Conservation (phyloP, 2,329 filamentous ascomycete genomes). For the Alternaria consortialis region DNA sequence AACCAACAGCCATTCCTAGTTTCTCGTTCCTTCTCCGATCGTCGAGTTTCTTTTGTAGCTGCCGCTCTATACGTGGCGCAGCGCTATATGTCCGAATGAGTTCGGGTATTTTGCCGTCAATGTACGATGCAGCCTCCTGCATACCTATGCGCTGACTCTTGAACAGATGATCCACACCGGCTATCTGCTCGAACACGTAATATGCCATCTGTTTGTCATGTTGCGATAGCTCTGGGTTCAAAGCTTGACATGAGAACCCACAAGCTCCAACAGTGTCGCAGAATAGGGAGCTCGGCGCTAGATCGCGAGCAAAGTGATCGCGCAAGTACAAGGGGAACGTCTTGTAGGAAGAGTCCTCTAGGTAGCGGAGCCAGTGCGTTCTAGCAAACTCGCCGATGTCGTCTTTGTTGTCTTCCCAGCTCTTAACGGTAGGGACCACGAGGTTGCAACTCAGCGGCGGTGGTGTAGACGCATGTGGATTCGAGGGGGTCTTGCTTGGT, state of each 20-base stretch:
- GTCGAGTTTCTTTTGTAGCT: background rate
- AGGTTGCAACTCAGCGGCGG: background rate
- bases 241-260: background rate
- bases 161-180: slow-evolving; percentile 1
- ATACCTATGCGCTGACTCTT: background rate
- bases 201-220: slow-evolving; percentile 13
- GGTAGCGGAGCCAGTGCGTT: background rate
- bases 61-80: background rate
- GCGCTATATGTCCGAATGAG: background rate
- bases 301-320: background rate
- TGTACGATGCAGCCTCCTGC: background rate
- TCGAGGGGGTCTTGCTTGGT: background rate
- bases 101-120: background rate
- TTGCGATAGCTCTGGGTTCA: background rate
- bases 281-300: background rate
- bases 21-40: background rate
- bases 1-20: background rate
- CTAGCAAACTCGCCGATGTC: background rate
- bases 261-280: slow-evolving; percentile 11
- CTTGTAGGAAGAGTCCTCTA: background rate
- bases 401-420: background rate
- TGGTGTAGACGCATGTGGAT: too few species aligned
- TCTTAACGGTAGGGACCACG: background rate
- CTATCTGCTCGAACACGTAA: slow-evolving; percentile 14
- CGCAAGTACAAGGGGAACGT: slow-evolving; percentile 4